Conservation (phyloP, 805 yeast genomes). For the Starmera pachycereana region DNA sequence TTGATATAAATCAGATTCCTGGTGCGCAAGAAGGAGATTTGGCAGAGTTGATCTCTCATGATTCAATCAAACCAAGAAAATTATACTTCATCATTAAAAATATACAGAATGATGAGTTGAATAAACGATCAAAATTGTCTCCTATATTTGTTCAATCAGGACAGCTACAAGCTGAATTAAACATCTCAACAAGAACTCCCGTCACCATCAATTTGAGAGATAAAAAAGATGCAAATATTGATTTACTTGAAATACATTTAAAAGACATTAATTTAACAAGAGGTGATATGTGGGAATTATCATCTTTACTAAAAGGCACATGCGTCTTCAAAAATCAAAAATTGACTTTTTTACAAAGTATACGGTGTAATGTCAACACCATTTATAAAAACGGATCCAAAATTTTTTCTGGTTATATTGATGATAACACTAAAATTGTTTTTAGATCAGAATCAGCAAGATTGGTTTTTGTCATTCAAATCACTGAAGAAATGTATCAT, state of each 20-base stretch:
- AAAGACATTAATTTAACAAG: conserved; percentile 75
- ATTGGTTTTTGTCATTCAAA: conserved; percentile 72
- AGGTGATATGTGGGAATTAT: conserved; percentile 87
- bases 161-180: conserved; percentile 48
- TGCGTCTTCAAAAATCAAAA: conserved; percentile 64
- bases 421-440: conserved; percentile 64
- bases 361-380: conserved; percentile 54
- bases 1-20: conserved; percentile 50
- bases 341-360: conserved; percentile 47
- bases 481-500: conserved; percentile 95
- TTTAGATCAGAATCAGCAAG: conserved; percentile 89
- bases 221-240: conserved; percentile 51
- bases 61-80: conserved; percentile 23
- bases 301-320: conserved; percentile 46
- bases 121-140: conserved; percentile 21
- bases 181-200: conserved; percentile 55
- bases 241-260: conserved; percentile 70
- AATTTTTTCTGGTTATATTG: conserved; percentile 66
- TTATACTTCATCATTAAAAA: conserved; percentile 34
- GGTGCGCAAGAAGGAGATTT: conserved; percentile 66
- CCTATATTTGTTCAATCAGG: conserved; percentile 51
- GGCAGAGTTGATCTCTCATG: conserved; percentile 53
- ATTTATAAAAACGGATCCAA: conserved; percentile 58
- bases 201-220: conserved; percentile 45
- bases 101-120: conserved; percentile 18